These are phyloP conservation scores for Blumeria graminis DNA, from an alignment of 2,329 filamentous ascomycete genomes.

Conservation along the genomic window DNA sequence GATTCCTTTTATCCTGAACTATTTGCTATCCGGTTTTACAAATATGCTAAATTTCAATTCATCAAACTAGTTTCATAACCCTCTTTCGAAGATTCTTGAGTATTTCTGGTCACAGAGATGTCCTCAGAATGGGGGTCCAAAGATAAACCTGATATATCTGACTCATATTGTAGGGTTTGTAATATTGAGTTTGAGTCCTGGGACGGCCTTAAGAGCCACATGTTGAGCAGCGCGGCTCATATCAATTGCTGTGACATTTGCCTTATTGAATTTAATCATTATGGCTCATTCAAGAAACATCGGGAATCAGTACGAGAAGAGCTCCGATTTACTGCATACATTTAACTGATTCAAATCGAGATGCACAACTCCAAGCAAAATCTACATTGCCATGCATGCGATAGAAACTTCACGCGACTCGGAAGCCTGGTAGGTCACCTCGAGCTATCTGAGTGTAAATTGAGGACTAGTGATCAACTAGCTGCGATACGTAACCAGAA, in stretches of 20 bases:
- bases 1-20: no score
- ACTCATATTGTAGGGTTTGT: no score
- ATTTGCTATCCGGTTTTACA: no score
- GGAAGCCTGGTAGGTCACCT: slow-evolving; percentile 9
- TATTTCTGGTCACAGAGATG: no score
- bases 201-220: not conserved
- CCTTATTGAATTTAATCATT: slow-evolving; percentile 1
- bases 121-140: no score
- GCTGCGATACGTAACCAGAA: slow-evolving; percentile 2
- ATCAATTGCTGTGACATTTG: slow-evolving; percentile 1
- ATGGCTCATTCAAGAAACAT: not conserved
- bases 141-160: no score
- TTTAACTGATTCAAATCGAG: not conserved
- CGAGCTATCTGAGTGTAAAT: slow-evolving; percentile 6
- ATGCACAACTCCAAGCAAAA: slow-evolving; percentile 5
- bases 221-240: not conserved
- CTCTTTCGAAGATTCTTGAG: no score
- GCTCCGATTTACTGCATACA: not conserved
- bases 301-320: not conserved
- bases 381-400: slow-evolving; percentile 7
- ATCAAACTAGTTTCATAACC: no score
- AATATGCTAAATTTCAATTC: no score
- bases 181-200: not conserved
- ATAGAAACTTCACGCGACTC: slow-evolving; percentile 6
- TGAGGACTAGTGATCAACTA: slow-evolving; percentile 1